Evolutionary conservation across 2,329 filamentous ascomycete species (phyloP).

Genomic region (Rhynchosporium secalis): DNA sequence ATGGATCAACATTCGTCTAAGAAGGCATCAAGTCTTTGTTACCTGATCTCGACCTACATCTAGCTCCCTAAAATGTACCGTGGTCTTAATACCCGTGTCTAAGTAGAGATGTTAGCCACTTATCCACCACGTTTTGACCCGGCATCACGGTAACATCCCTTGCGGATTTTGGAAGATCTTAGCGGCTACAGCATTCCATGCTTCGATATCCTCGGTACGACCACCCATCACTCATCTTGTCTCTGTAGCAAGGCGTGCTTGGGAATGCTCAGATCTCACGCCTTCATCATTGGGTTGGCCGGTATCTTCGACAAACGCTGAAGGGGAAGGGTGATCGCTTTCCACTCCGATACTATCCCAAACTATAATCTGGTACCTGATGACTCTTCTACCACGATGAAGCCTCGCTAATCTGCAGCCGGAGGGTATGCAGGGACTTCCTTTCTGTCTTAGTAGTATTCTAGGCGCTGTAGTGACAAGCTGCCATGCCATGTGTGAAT

Average conservation of each 20-base stretch:
- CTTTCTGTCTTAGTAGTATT: not conserved
- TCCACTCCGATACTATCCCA: not conserved
- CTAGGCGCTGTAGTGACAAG: not conserved
- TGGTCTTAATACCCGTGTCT: not conserved
- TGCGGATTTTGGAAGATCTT: not conserved
- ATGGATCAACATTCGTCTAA: not conserved
- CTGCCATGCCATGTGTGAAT: not conserved
- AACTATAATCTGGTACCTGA: not conserved
- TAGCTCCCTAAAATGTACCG: not conserved
- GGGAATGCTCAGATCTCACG: not conserved
- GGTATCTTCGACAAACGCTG: not conserved
- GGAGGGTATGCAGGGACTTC: not conserved
- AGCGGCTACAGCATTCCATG: not conserved
- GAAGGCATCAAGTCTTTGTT: not conserved
- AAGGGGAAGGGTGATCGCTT: not conserved
- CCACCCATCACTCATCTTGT: not conserved
- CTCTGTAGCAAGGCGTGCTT: not conserved
- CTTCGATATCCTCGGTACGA: not conserved
- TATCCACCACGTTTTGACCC: not conserved
- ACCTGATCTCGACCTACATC: not conserved
- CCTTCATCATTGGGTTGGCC: not conserved
- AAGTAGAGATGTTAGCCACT: not conserved
- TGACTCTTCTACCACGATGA: not conserved
- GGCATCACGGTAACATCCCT: not conserved
- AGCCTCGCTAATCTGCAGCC: not conserved